Conservation (phyloP, 139 green algal species). For the Spirogloea muscicola region DNA sequence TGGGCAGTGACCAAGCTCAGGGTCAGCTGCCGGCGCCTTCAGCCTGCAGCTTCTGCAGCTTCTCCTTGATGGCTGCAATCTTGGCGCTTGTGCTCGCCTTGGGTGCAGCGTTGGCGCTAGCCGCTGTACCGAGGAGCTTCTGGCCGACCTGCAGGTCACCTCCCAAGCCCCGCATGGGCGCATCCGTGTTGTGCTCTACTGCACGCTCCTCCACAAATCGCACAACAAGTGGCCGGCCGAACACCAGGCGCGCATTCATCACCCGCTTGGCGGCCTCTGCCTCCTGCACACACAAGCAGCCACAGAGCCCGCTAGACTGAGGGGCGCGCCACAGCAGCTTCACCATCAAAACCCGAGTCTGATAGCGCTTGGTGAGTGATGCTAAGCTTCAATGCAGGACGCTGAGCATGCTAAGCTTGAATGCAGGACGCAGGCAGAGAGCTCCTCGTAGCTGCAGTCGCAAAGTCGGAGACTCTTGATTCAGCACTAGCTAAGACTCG, state of each 20-base stretch:
- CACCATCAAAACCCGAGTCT: background rate
- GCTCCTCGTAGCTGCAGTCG: no score
- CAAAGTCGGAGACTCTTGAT: no score
- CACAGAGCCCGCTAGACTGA: background rate
- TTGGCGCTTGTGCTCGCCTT: conserved; percentile 12
- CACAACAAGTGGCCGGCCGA: conserved; percentile 35
- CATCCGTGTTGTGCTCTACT: conserved; percentile 24
- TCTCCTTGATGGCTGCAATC: conserved; percentile 31
- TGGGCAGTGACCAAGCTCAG: background rate
- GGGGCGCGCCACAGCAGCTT: background rate
- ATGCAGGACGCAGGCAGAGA: no score
- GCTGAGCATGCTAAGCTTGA: background rate
- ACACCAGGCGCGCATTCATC: conserved; percentile 34
- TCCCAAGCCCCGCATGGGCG: conserved; percentile 1
- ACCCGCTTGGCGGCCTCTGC: conserved; percentile 17
- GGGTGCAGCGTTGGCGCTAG: no score
- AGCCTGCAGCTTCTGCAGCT: conserved; percentile 14
- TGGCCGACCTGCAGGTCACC: no score
- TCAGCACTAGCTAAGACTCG: no score
- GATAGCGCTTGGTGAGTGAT: background rate
- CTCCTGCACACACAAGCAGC: conserved; percentile 21
- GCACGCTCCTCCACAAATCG: conserved; percentile 46
- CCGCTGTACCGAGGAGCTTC: no score
- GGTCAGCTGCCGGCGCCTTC: background rate
- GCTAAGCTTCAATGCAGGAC: background rate